Conservation (phyloP, 1,139 yeast species). For the Yamadazyma diospyri region DNA sequence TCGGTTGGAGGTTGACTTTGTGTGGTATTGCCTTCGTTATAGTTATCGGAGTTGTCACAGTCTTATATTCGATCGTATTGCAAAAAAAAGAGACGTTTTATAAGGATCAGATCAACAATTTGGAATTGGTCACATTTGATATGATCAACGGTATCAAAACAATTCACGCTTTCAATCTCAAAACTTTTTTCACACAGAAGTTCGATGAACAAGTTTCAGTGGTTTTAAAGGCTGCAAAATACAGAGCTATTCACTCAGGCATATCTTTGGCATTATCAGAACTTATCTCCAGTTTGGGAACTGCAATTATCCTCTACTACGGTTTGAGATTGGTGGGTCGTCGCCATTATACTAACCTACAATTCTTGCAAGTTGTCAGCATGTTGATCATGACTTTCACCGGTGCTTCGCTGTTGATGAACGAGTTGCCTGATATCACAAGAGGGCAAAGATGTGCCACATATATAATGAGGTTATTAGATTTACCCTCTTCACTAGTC, state of each 20-base stretch:
- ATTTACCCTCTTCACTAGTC: slow-evolving; percentile 25
- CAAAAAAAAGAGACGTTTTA: slow-evolving; percentile 56
- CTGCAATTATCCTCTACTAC: slow-evolving; percentile 68
- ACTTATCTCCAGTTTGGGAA: slow-evolving; percentile 55
- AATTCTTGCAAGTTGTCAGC: slow-evolving; percentile 66
- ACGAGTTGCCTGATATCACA: slow-evolving; percentile 70
- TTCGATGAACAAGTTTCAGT: slow-evolving; percentile 27
- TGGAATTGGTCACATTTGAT: slow-evolving; percentile 59
- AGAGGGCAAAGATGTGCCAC: slow-evolving; percentile 75
- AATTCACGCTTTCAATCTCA: slow-evolving; percentile 54
- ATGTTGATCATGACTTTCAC: slow-evolving; percentile 70
- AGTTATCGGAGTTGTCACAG: slow-evolving; percentile 47
- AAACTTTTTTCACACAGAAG: slow-evolving; percentile 39
- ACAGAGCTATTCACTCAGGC: slow-evolving; percentile 55
- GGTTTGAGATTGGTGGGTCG: slow-evolving; percentile 67
- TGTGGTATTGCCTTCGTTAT: slow-evolving; percentile 80
- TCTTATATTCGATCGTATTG: slow-evolving; percentile 48
- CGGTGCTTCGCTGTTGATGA: slow-evolving; percentile 55
- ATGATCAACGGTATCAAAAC: slow-evolving; percentile 59
- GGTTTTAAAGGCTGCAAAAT: slow-evolving; percentile 32
- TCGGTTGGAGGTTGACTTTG: slow-evolving; percentile 86
- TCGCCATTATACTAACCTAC: slow-evolving; percentile 51
- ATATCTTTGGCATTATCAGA: slow-evolving; percentile 60
- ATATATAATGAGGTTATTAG: slow-evolving; percentile 45
- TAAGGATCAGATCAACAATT: slow-evolving; percentile 50